phyloP scores from a whole-genome alignment of 164 flowering plant genomes.

The Magnolia kwangsiensis region DNA sequence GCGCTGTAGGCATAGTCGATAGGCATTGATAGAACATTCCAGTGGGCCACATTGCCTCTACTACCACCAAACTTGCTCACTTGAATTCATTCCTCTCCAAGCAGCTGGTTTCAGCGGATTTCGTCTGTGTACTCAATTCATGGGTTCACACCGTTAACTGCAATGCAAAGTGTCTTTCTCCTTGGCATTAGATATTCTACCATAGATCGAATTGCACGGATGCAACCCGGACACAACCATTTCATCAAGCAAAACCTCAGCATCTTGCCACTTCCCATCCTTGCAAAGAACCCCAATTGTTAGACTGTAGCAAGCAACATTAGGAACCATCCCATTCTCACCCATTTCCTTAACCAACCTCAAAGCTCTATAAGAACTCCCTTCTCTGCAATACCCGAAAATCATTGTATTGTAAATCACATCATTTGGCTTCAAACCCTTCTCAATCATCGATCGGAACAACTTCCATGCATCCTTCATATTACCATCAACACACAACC shows the following conservation, averaged over 20 bases:
- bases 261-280: slow-evolving; percentile 61
- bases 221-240: slow-evolving; percentile 45
- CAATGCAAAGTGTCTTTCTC: background rate
- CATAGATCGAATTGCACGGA: slow-evolving; percentile 37
- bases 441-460: slow-evolving; percentile 44
- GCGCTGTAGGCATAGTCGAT: no score
- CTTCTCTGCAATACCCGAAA: slow-evolving; percentile 64
- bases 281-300: slow-evolving; percentile 56
- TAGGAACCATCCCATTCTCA: slow-evolving; percentile 55
- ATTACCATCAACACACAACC: slow-evolving; percentile 55
- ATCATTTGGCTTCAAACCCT: slow-evolving; percentile 48
- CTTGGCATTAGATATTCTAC: slow-evolving; percentile 40
- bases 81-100: background rate
- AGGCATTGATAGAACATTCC: background rate
- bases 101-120: background rate
- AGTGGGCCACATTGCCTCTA: background rate
- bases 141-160: background rate
- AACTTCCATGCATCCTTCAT: slow-evolving; percentile 72
- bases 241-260: slow-evolving; percentile 40
- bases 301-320: slow-evolving; percentile 49
- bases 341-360: slow-evolving; percentile 57
- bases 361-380: slow-evolving; percentile 61
- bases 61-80: background rate
- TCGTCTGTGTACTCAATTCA: background rate
- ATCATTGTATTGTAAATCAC: slow-evolving; percentile 68